A percentile compares a stretch with the other conserved stretches of the same genome.
Conservation (phyloP, 306 rosid genomes). For the Dryas octopetala region DNA sequence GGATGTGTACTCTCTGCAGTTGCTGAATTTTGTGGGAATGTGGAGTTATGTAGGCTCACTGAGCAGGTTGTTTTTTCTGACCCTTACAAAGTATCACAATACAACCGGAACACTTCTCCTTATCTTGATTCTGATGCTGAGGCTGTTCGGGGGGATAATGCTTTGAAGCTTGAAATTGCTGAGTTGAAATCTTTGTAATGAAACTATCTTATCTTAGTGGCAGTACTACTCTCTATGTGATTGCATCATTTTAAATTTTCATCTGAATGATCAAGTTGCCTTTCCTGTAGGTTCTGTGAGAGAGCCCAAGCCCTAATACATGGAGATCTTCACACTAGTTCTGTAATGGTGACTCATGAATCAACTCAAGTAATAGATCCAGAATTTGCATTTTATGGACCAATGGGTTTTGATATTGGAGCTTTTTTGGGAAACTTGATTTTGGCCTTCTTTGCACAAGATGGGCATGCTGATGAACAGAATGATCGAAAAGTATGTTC, state of each 20-base stretch:
- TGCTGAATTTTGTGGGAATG: conserved; percentile 85
- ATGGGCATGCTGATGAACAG: conserved; percentile 70
- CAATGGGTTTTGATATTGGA: conserved; percentile 92
- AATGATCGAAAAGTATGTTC: conserved; percentile 70
- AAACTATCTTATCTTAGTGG: conserved; percentile 3
- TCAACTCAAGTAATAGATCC: conserved; percentile 94
- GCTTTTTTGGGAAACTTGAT: conserved; percentile 89
- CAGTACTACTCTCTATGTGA: neutral
- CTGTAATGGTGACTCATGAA: conserved; percentile 83
- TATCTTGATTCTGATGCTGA: conserved; percentile 77
- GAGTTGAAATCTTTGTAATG: conserved; percentile 79
- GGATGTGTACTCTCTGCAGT: conserved; percentile 51
- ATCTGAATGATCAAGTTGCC: conserved; percentile 1
- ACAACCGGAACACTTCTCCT: conserved; percentile 77
- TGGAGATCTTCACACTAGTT: conserved; percentile 91
- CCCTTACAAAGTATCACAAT: conserved; percentile 77
- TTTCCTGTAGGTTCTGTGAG: conserved; percentile 72
- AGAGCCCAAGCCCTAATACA: conserved; percentile 86
- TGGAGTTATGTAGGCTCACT: conserved; percentile 86
- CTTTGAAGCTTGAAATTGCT: conserved; percentile 78
- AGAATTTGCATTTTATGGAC: conserved; percentile 92
- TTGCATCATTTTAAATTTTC: neutral
- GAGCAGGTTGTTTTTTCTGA: conserved; percentile 94
- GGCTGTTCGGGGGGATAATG: conserved; percentile 80
- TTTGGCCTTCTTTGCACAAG: conserved; percentile 88